phyloP scores from a whole-genome alignment of 495 filamentous ascomycete genomes.

The Aspergillus hancockii region DNA sequence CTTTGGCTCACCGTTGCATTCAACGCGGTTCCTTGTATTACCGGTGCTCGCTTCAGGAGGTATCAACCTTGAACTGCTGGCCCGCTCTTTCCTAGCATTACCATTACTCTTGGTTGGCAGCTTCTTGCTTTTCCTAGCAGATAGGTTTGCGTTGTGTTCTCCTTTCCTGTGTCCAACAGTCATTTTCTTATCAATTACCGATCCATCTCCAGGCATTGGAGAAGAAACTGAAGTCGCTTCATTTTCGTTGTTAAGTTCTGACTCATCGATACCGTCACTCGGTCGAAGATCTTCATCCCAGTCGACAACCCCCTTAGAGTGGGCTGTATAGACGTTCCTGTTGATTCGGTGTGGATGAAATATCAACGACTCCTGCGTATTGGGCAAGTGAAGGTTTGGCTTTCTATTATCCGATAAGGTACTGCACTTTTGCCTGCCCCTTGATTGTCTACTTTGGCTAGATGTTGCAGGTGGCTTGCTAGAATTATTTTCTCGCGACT shows the following conservation, averaged over 20 bases:
- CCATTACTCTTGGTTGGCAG: not conserved
- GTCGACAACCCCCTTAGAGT: constrained; percentile 27
- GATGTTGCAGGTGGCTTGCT: not conserved
- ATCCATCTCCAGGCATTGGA: constrained; percentile 15
- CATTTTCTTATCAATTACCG: not conserved
- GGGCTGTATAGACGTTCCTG: constrained; percentile 15
- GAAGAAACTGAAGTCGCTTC: constrained; percentile 21
- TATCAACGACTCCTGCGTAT: constrained; percentile 23
- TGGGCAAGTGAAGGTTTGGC: constrained; percentile 1
- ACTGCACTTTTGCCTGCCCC: not conserved
- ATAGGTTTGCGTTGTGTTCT: not conserved
- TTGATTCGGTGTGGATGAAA: constrained; percentile 3
- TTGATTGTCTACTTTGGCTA: not conserved
- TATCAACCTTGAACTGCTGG: not conserved
- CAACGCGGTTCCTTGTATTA: too few species aligned
- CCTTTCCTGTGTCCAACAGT: constrained; percentile 12
- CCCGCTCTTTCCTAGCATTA: not conserved
- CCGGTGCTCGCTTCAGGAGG: too few species aligned
- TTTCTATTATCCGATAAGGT: not conserved
- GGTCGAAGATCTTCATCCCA: constrained; percentile 39
- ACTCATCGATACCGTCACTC: constrained; percentile 24
- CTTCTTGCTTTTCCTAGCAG: constrained; percentile 1
- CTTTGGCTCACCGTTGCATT: not conserved
- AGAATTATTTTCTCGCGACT: not conserved
- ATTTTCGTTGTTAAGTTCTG: not conserved